Evolutionary conservation across 163 green algal genomes (phyloP), one percentile per base, ranked within the genome.

Genomic region (Smithsoniella earleae): DNA sequence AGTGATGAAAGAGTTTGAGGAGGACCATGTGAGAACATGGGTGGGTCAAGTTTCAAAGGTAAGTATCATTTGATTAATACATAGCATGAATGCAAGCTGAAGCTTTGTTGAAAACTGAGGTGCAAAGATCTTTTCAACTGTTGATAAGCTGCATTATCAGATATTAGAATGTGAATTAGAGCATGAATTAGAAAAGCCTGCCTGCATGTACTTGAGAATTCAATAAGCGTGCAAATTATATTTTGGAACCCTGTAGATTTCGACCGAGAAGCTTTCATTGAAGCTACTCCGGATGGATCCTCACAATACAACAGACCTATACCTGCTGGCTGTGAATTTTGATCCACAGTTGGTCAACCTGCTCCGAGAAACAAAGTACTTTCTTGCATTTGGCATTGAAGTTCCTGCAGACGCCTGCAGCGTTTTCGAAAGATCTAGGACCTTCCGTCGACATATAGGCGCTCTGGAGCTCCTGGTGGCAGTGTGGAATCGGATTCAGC

Each of bases 321-420:
- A 58, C 3, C 62, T 91, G 62, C 72, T 89, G 2, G 58, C 49
- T n/a, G 86, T 94, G n/a, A 97, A 97, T 78, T 97, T 97, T 77
- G 90, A 96, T 81, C 86, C 90, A 2, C 82, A 80, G n/a, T 82
- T 97, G 18, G 85, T 95, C 31, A 77, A 81, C 10, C 81, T 96
- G 74, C 83, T 96, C 76, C 81, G 86, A 0, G 91, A 97, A 77
- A 90, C 91, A 43, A 91, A 90, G 69, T 94, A 95, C 81, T 94
- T 96, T 74, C 63, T 95, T 73, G 77, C 90, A 27, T 80, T 95
- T 44, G 82, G 83, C 36, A 77, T 83, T 16, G 66, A 82, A 34
- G 81, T 85, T 28, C 76, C 76, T n/a, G 74, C 76, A 3, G 66
- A 52, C 28, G 18, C 77, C 76, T 36, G 76, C 73, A n/a, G 36